Evolutionary conservation across 495 filamentous ascomycete species (phyloP).

Genomic region (Aspergillus leporis): DNA sequence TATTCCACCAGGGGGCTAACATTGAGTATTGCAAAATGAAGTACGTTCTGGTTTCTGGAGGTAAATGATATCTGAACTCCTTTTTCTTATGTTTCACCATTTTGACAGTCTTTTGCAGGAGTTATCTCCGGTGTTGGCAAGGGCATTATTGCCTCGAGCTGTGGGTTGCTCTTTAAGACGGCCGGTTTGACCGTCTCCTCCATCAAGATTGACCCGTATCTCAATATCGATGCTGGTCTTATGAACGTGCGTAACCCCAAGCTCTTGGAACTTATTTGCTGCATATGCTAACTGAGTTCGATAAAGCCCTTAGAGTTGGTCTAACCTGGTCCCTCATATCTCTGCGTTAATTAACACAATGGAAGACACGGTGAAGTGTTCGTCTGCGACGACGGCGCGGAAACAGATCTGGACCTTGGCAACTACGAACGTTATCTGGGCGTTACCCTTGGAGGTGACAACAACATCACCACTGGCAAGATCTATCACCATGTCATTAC

Average conservation of each 20-base stretch:
- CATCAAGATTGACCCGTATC: conserved; percentile 65
- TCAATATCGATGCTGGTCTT: conserved; percentile 73
- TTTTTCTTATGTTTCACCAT: not conserved
- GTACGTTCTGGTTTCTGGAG: conserved; percentile 82
- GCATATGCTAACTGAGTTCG: conserved; percentile 5
- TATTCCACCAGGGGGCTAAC: conserved; percentile 23
- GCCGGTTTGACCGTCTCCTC: conserved; percentile 66
- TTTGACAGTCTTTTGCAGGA: conserved; percentile 41
- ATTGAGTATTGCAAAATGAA: conserved; percentile 59
- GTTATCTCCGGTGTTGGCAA: conserved; percentile 83
- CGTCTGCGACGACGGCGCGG: conserved; percentile 73
- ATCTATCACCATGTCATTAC: conserved; percentile 87
- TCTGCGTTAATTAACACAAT: conserved; percentile 13
- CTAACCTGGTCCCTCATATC: conserved; percentile 5
- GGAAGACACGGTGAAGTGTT: conserved; percentile 71
- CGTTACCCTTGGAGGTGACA: conserved; percentile 70
- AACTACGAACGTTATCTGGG: conserved; percentile 90
- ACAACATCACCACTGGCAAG: conserved; percentile 96
- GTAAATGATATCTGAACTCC: conserved; percentile 37
- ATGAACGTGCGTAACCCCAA: conserved; percentile 61
- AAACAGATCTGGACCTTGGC: conserved; percentile 90
- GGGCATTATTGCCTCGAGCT: conserved; percentile 69
- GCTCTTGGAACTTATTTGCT: not conserved
- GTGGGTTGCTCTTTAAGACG: conserved; percentile 80
- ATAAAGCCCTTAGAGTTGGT: conserved; percentile 23